Percentiles rank a stretch among this genome's conserved stretches.
phyloP scores from a whole-genome alignment of 2,329 filamentous ascomycete genomes.

The Cordyceps pruinosa region DNA sequence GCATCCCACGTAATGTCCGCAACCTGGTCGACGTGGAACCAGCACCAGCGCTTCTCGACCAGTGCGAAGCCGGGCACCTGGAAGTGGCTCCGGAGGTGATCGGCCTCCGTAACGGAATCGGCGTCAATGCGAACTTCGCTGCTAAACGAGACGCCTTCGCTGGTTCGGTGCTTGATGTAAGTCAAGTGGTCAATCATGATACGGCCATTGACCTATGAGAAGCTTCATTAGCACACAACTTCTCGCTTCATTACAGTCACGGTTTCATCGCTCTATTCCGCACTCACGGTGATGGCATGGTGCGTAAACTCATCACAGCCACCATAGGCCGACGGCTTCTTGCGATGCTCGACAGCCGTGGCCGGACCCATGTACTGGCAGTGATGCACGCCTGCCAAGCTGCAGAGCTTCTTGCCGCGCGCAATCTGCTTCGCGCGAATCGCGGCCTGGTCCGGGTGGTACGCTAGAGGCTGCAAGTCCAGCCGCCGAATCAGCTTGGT shows the following conservation, averaged over 20 bases:
- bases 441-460: background rate
- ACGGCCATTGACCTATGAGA: background rate
- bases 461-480: background rate
- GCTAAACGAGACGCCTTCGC: background rate
- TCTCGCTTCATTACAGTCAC: background rate
- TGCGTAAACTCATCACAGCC: background rate
- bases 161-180: background rate
- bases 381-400: too few species aligned
- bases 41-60: constrained; percentile 1
- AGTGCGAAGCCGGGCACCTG: constrained; percentile 1
- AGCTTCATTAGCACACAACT: background rate
- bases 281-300: background rate
- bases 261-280: background rate
- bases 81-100: background rate
- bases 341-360: background rate
- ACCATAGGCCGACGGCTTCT: background rate
- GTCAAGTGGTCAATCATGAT: background rate
- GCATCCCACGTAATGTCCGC: background rate
- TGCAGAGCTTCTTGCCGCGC: background rate
- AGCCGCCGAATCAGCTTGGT: background rate
- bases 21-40: background rate
- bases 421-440: too few species aligned
- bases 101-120: background rate
- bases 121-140: background rate
- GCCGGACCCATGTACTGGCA: background rate